These are phyloP conservation scores for Gastrolobium villosum DNA, from an alignment of 306 rosid genomes.

Conservation along the genomic window DNA sequence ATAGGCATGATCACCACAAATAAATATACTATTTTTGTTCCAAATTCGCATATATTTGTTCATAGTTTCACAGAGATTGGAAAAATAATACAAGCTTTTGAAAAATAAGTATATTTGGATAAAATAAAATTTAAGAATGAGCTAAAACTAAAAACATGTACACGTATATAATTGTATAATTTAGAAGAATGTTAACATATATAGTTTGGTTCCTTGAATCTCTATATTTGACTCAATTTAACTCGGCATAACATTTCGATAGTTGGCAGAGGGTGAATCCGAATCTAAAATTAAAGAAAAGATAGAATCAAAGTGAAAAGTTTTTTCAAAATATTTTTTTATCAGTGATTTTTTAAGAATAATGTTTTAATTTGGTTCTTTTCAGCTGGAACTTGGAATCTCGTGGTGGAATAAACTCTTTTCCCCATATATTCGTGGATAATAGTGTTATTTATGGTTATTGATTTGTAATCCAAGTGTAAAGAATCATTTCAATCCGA, in stretches of 20 bases:
- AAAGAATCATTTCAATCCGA: no score
- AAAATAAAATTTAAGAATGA: no score
- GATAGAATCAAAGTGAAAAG: not conserved
- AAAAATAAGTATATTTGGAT: no score
- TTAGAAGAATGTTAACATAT: no score
- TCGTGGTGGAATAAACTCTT: constrained; percentile 30
- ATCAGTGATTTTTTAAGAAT: not conserved
- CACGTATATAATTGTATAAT: no score
- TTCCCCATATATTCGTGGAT: not conserved
- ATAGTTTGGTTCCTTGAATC: not conserved
- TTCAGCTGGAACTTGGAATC: constrained; percentile 13
- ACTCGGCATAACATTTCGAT: not conserved
- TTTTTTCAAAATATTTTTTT: not conserved
- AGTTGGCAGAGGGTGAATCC: not conserved
- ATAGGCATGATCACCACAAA: no score
- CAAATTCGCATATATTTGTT: not conserved
- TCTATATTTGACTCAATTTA: not conserved
- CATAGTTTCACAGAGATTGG: no score
- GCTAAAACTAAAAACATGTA: no score
- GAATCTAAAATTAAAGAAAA: not conserved
- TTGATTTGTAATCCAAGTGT: not conserved
- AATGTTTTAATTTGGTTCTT: not conserved
- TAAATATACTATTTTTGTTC: not conserved
- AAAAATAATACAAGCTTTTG: no score
- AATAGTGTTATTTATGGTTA: not conserved